Evolutionary conservation across 2,329 filamentous ascomycete species (phyloP).

Genomic region (Tolypocladium endophyticum): DNA sequence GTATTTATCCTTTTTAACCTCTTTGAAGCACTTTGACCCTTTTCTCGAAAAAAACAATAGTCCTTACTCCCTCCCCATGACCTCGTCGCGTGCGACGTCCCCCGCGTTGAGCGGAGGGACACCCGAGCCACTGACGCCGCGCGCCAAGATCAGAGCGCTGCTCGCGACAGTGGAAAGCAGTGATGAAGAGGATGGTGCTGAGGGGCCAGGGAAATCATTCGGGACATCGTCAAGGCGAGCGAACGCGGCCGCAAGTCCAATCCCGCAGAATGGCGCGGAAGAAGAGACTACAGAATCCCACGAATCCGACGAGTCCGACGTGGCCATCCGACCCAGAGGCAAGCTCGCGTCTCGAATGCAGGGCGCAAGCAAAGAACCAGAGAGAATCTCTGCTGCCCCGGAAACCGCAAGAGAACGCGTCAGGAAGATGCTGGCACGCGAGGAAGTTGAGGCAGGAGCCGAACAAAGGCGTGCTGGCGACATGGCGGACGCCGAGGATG

Average conservation of each 20-base stretch:
- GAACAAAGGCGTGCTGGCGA: constrained; percentile 18
- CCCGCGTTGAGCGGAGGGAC: constrained; percentile 29
- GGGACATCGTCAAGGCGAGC: neutral
- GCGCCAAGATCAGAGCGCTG: constrained; percentile 44
- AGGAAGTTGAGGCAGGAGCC: constrained; percentile 12
- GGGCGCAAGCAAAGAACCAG: constrained; percentile 12
- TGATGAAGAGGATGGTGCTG: constrained; percentile 31
- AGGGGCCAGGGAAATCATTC: constrained; percentile 3
- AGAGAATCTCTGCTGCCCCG: constrained; percentile 8
- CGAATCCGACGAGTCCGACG: constrained; percentile 32
- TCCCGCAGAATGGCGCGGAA: neutral
- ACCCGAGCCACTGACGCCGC: constrained; percentile 37
- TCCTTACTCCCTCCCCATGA: constrained; percentile 25
- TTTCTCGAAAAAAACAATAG: neutral
- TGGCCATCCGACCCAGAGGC: constrained; percentile 42
- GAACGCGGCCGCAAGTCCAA: neutral
- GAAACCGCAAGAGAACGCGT: constrained; percentile 30
- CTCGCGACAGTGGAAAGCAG: constrained; percentile 39
- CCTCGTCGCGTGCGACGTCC: constrained; percentile 36
- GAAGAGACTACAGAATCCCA: constrained; percentile 19
- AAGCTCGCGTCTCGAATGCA: constrained; percentile 56
- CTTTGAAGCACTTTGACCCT: neutral
- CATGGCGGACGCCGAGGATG: constrained; percentile 21
- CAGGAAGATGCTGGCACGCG: constrained; percentile 28
- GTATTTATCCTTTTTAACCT: neutral